Evolutionary conservation across 2,329 filamentous ascomycete genomes (phyloP).

Genomic region (Hymenoscyphus albidus): DNA sequence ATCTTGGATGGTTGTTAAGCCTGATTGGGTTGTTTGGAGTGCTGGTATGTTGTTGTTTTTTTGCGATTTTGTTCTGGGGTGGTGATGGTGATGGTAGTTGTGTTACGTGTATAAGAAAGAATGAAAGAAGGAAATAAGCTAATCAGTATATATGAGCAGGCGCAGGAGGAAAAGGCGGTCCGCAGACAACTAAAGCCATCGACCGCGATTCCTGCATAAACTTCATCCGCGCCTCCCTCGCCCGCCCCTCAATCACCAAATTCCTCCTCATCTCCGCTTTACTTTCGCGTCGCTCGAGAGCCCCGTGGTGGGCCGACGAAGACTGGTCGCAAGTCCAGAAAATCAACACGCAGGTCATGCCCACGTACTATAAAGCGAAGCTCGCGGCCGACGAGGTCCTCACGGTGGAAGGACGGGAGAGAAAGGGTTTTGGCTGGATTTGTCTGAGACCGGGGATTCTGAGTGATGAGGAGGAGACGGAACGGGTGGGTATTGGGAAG

Average conservation of each 20-base stretch:
- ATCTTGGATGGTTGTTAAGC: slow-evolving; percentile 51
- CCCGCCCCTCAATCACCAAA: slow-evolving; percentile 50
- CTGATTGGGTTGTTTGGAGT: slow-evolving; percentile 66
- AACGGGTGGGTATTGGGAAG: slow-evolving; percentile 41
- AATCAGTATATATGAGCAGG: slow-evolving; percentile 34
- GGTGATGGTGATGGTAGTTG: not conserved
- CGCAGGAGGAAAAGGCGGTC: slow-evolving; percentile 56
- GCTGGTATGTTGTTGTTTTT: slow-evolving; percentile 47
- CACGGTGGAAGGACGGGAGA: slow-evolving; percentile 41
- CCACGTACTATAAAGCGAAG: slow-evolving; percentile 58
- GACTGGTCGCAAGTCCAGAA: slow-evolving; percentile 41
- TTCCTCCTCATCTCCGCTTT: slow-evolving; percentile 65
- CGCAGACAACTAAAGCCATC: slow-evolving; percentile 54
- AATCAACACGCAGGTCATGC: slow-evolving; percentile 42
- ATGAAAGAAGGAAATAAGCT: no score
- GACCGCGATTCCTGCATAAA: slow-evolving; percentile 61
- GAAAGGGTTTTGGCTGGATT: slow-evolving; percentile 41
- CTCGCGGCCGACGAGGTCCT: slow-evolving; percentile 55
- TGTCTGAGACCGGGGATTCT: slow-evolving; percentile 51
- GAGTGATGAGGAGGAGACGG: slow-evolving; percentile 45
- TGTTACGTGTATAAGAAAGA: not conserved
- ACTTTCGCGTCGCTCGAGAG: slow-evolving; percentile 47
- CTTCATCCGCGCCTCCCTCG: slow-evolving; percentile 57
- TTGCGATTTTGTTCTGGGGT: no score
- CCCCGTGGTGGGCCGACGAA: slow-evolving; percentile 53